Base-by-base conservation (phyloP, 306 rosid genomes). In the Sindora glabra region DNA sequence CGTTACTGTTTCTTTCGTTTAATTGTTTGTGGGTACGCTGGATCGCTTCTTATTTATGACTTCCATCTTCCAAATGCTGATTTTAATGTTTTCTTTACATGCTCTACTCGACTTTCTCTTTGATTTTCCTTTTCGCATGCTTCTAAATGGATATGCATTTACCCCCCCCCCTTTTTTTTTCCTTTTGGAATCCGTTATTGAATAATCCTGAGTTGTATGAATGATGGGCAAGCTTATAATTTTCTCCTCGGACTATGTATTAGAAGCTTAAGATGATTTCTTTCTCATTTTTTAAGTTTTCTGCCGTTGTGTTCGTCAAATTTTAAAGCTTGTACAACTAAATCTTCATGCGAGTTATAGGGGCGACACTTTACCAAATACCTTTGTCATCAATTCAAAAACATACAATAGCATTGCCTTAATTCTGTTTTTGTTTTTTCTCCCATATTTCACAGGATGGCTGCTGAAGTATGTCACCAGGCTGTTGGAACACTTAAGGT, bases 401-500 rank as follows among this genome's bases (percentile, higher is more conserved):
- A 11, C 19, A 27, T 30, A 64, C 4, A 36, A 22, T 50, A 22
- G 40, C 70, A 33, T 66, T 56, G 30, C 3, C 51, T 66, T 34
- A 42, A 63, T 55, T n/a, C n/a, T 15, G 9, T 48, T 47, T 26
- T 33, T 38, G 10, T 11, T 63, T 80, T 56, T 60, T 41, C 1
- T 62, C 63, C 42, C 59, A 29, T 27, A 56, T 37, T 76, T 81
- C 79, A 87, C 92, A 79, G 84, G 55, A 94, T 94, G 99, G 94
- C 97, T 48, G 77, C 95, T 61, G 75, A 83, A 70, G 84, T 64
- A 24, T 82, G 62, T 80, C 74, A 74, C 58, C 94, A 77, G 63
- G 71, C 76, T 49, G 59, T 86, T 61, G 86, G 94, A 49, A 70
- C 72, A 55, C 47, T 64, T 59, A 81, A 77, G 60, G 34, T 81